Base-by-base conservation (phyloP, 305 asterid genomes). In the Ilex paraguariensis region DNA sequence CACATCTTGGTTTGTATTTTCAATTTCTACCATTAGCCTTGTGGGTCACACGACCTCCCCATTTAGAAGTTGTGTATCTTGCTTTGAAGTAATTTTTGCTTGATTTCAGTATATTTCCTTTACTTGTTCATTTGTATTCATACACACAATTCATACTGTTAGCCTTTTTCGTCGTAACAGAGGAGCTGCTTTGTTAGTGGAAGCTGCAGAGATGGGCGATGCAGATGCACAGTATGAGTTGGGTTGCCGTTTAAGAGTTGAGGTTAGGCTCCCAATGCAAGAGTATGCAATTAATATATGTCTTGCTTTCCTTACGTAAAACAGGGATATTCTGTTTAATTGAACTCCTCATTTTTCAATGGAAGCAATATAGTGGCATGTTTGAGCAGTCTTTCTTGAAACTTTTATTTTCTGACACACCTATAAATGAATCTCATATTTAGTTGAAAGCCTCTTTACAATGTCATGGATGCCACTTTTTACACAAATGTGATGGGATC, bases 141-240 rank as follows among this genome's bases (percentile, higher is more conserved):
- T 4, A 8, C 42, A 36, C 42, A 4, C 42, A 36, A 36, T 54
- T 11, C 28, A 65, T 60, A 6, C 46, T 48, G 70, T 46, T 69
- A 30, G 28, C 28, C 51, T 69, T 71, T 31, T 60, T 74, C 64
- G 31, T 73, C 61, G 45, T 54, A 68, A 70, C 71, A 91, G 98
- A 67, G 96, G 96, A 28, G 96, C 96, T 76, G 96, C 98, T 60
- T 88, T 91, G 79, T 82, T 91, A 69, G 86, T 91, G 45, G 98
- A 91, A 81, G 96, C 98, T 75, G 96, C 95, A 48, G 96, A 91
- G 77, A 91, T 88, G 98, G 98, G 98, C 51, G 78, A 91, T 70
- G 84, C 95, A 59, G 96, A 91, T 64, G 95, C 97, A 55, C 95
- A 72, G 48, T 91, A 83, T 73, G 96, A 85, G 51, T 76, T 91